A percentile compares a stretch with the other conserved stretches of the same genome.
Evolutionary conservation across 306 rosid species (phyloP).

Genomic region (Inga oerstediana): DNA sequence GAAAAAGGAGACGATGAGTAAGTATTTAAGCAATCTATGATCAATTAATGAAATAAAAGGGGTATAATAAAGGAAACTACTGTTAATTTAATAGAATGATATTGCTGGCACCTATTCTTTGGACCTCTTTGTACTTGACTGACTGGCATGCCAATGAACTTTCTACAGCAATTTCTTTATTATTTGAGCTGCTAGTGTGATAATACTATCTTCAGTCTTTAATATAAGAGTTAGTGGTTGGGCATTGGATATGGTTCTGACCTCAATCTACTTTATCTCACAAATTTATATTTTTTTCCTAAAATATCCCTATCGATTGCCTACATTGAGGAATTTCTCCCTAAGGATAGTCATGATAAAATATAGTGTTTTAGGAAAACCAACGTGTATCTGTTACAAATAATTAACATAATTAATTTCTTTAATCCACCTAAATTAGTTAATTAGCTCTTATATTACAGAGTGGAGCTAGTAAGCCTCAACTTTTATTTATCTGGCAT

Average conservation of each 20-base stretch:
- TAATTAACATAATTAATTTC: too few relatives aligned
- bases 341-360: too few relatives aligned
- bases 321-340: too few relatives aligned
- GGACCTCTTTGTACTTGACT: background rate
- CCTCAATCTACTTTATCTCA: too few relatives aligned
- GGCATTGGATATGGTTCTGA: too few relatives aligned
- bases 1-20: background rate
- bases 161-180: background rate
- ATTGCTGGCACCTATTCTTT: background rate
- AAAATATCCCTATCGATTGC: too few relatives aligned
- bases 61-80: background rate
- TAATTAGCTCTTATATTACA: too few relatives aligned
- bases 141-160: background rate
- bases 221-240: too few relatives aligned
- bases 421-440: too few relatives aligned
- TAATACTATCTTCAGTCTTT: background rate
- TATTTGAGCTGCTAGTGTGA: background rate
- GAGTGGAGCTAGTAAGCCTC: background rate
- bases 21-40: conserved; percentile 9
- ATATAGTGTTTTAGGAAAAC: too few relatives aligned
- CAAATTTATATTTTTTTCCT: too few relatives aligned
- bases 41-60: background rate
- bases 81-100: conserved; percentile 1
- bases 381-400: too few relatives aligned
- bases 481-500: background rate